phyloP scores from a whole-genome alignment of 805 yeast species.

The Wickerhamiella galacta region DNA sequence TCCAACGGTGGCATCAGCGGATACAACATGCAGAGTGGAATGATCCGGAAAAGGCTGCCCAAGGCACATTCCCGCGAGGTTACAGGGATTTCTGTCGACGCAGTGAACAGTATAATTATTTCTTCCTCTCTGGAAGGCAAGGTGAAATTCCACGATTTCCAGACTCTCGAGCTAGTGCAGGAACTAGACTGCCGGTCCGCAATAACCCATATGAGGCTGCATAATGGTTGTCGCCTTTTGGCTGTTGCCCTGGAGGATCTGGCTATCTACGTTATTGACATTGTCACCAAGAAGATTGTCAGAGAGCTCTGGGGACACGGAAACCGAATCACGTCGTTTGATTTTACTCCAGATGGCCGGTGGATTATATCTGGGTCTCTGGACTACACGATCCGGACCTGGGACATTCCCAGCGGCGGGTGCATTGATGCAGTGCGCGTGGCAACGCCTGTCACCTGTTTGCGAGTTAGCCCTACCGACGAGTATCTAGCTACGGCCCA shows the following conservation, averaged over 20 bases:
- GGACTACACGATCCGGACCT: constrained; percentile 80
- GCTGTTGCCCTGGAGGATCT: constrained; percentile 80
- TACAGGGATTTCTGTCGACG: constrained; percentile 78
- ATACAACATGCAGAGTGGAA: constrained; percentile 86
- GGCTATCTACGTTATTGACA: constrained; percentile 68
- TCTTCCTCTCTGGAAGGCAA: constrained; percentile 79
- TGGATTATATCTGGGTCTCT: constrained; percentile 76
- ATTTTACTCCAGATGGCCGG: constrained; percentile 87
- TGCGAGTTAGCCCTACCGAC: constrained; percentile 72
- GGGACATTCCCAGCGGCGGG: constrained; percentile 96
- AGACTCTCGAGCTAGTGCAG: constrained; percentile 49
- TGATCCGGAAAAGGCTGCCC: constrained; percentile 48
- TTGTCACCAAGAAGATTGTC: constrained; percentile 62
- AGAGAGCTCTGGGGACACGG: constrained; percentile 82
- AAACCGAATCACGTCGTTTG: constrained; percentile 72
- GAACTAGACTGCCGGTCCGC: constrained; percentile 59
- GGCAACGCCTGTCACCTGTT: constrained; percentile 60
- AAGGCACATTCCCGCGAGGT: constrained; percentile 49
- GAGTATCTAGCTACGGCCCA: constrained; percentile 87
- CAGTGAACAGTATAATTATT: constrained; percentile 77
- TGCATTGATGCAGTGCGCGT: constrained; percentile 84
- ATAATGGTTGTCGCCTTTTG: constrained; percentile 64
- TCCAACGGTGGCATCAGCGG: constrained; percentile 69
- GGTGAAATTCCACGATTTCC: constrained; percentile 75
- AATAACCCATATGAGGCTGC: constrained; percentile 59